A percentile compares a stretch with the other conserved stretches of the same genome.
phyloP scores from a whole-genome alignment of 2,329 filamentous ascomycete species.

The Ophiocordyceps polyrhachis-furcata region DNA sequence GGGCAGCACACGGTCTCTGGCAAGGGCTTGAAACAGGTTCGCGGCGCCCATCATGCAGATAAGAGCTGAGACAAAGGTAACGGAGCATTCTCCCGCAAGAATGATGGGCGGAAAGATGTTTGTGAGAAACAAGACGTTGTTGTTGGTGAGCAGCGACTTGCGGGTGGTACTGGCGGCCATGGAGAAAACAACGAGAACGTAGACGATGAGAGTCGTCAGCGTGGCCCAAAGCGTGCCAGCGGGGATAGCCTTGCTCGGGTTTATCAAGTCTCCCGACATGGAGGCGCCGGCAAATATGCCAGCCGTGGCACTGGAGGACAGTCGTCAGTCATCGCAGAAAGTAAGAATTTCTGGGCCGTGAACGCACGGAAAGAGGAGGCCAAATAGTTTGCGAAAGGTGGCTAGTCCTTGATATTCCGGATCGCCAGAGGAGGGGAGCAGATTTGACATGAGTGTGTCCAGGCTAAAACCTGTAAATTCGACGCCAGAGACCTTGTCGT shows the following conservation, averaged over 20 bases:
- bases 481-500: slow-evolving; percentile 39
- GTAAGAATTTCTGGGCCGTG: neutral
- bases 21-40: slow-evolving; percentile 69
- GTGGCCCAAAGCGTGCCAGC: slow-evolving; percentile 68
- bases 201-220: slow-evolving; percentile 55
- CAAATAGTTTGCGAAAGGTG: slow-evolving; percentile 68
- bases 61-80: slow-evolving; percentile 66
- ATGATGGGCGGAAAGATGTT: slow-evolving; percentile 58
- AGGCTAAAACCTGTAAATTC: slow-evolving; percentile 63
- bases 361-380: slow-evolving; percentile 55
- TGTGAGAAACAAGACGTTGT: slow-evolving; percentile 66
- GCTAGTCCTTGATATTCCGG: slow-evolving; percentile 42
- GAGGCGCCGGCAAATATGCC: slow-evolving; percentile 56
- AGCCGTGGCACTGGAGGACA: slow-evolving; percentile 22
- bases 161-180: slow-evolving; percentile 62
- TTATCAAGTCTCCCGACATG: slow-evolving; percentile 74
- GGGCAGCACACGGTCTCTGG: slow-evolving; percentile 60
- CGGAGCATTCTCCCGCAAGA: slow-evolving; percentile 65
- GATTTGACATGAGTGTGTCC: slow-evolving; percentile 52
- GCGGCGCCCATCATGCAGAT: slow-evolving; percentile 79
- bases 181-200: slow-evolving; percentile 57
- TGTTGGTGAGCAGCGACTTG: slow-evolving; percentile 51
- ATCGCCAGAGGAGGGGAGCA: slow-evolving; percentile 49
- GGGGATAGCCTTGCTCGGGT: slow-evolving; percentile 70
- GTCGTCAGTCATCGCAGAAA: slow-evolving; percentile 8